These are phyloP conservation scores for Rhamnella rubrinervis DNA, from an alignment of 331 rosid species.

Conservation along the genomic window DNA sequence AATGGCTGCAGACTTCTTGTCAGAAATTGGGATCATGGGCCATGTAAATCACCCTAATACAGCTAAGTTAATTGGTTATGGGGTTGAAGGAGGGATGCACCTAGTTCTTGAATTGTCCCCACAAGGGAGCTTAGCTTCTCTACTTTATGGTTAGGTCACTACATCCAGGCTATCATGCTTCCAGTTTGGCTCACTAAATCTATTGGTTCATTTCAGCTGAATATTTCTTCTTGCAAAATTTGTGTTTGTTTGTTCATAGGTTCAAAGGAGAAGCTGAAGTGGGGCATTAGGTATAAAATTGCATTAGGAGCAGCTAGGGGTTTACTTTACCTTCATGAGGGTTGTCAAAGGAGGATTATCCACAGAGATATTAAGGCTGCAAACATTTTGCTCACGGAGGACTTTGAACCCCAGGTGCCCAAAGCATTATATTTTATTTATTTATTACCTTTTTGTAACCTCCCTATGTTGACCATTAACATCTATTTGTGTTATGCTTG, in stretches of 20 bases:
- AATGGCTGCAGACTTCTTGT: constrained; percentile 65
- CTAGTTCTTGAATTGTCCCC: constrained; percentile 81
- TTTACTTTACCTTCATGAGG: constrained; percentile 82
- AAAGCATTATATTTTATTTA: constrained; percentile 9
- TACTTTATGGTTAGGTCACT: constrained; percentile 57
- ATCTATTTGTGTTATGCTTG: neutral
- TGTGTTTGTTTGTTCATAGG: constrained; percentile 32
- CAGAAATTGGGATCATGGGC: constrained; percentile 91
- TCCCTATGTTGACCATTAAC: neutral
- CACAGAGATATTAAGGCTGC: constrained; percentile 99
- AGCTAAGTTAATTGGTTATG: constrained; percentile 85
- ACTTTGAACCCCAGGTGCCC: constrained; percentile 80
- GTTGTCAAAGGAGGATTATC: constrained; percentile 87
- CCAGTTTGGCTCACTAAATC: neutral
- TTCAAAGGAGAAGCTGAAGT: constrained; percentile 64
- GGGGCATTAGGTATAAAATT: constrained; percentile 79
- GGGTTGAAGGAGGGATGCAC: constrained; percentile 94
- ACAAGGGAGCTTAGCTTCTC: constrained; percentile 87
- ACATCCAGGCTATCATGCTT: constrained; percentile 3
- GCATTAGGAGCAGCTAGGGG: constrained; percentile 84
- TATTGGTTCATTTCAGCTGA: neutral
- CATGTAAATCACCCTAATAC: constrained; percentile 87
- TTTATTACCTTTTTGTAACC: neutral
- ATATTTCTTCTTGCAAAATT: neutral
- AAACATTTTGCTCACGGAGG: constrained; percentile 78